Conservation (phyloP, 192 early-diverging fungal species). For the Umbelopsis sp. region DNA sequence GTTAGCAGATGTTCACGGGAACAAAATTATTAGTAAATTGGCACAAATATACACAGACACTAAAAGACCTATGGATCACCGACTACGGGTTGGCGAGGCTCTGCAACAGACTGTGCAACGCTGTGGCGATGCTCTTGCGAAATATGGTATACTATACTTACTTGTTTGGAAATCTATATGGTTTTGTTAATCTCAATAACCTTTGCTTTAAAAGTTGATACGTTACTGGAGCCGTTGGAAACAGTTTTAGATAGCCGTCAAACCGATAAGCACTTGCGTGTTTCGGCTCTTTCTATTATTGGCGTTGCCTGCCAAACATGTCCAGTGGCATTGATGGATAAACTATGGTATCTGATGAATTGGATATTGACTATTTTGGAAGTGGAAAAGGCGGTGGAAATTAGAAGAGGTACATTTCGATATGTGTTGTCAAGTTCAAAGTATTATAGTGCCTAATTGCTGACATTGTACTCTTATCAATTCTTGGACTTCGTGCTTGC, state of each 20-base stretch:
- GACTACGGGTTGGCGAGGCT: constrained; percentile 86
- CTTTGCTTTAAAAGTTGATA: constrained; percentile 25
- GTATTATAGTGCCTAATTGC: too few relatives aligned
- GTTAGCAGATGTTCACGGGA: constrained; percentile 80
- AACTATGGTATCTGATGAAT: constrained; percentile 66
- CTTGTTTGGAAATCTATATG: not conserved
- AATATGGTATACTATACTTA: constrained; percentile 53
- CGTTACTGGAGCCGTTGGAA: constrained; percentile 40
- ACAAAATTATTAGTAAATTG: constrained; percentile 68
- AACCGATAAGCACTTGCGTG: constrained; percentile 41
- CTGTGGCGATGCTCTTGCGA: constrained; percentile 76
- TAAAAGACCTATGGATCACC: constrained; percentile 60
- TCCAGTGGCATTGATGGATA: constrained; percentile 68
- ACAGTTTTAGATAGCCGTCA: constrained; percentile 32
- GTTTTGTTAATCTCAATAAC: not conserved
- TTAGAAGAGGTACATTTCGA: constrained; percentile 58
- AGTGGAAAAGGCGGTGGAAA: constrained; percentile 59
- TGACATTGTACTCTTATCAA: too few relatives aligned
- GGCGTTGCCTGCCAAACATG: constrained; percentile 70
- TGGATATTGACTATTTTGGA: constrained; percentile 73
- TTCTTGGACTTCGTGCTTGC: not conserved
- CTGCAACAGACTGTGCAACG: constrained; percentile 85
- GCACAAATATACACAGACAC: constrained; percentile 63
- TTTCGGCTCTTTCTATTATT: constrained; percentile 70
- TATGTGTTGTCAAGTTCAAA: too few relatives aligned